Conservation (phyloP, 225 moss, liverwort and hornwort genomes). For the Anthoceros angustus region DNA sequence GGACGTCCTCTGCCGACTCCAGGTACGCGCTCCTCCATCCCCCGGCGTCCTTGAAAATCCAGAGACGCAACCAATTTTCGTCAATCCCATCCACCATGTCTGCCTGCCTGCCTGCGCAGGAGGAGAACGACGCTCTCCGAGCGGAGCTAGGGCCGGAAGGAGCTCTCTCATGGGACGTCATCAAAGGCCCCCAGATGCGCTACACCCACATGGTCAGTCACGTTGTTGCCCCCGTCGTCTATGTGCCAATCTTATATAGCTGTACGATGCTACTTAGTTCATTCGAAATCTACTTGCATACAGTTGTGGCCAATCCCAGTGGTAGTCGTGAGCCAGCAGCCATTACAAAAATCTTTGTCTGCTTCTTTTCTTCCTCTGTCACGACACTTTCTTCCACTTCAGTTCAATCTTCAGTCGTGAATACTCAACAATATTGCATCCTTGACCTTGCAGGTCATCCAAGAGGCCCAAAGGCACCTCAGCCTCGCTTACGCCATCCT, state of each 20-base stretch:
- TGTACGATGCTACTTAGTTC: too few species aligned
- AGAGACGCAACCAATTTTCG: background rate
- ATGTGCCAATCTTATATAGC: too few species aligned
- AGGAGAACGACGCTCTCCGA: background rate
- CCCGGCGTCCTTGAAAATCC: background rate
- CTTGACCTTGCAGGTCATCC: background rate
- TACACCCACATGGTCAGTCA: background rate
- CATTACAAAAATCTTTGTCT: too few species aligned
- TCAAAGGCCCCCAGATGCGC: background rate
- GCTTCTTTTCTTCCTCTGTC: too few species aligned
- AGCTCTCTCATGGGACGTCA: background rate
- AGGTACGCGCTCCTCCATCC: background rate
- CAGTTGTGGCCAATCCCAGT: too few species aligned
- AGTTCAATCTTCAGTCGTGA: too few species aligned
- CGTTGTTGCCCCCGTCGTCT: background rate
- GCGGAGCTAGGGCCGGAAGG: background rate
- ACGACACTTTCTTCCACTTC: too few species aligned
- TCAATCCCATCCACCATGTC: background rate
- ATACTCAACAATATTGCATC: too few species aligned
- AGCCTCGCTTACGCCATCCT: constrained; percentile 1
- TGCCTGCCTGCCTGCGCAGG: background rate
- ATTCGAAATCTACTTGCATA: too few species aligned
- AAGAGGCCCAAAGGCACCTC: background rate
- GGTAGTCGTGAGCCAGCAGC: too few species aligned
- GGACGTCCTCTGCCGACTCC: background rate